phyloP scores from a whole-genome alignment of 768 basidiomycete species.

The Lentinula aciculospora region DNA sequence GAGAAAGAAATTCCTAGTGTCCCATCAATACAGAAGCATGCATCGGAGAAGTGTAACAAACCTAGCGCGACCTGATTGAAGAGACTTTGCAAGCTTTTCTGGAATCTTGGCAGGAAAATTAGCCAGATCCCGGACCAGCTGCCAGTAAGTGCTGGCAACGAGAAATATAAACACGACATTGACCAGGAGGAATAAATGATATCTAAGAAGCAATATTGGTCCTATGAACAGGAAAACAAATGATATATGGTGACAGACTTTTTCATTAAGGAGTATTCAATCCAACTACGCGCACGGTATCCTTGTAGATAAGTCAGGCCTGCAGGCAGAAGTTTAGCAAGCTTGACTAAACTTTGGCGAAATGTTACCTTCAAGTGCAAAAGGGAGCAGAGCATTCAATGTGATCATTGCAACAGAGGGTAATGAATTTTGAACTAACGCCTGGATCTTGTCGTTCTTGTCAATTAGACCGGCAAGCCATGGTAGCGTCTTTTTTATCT shows the following conservation, averaged over 20 bases:
- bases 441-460: slow-evolving; percentile 69
- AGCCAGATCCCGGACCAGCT: slow-evolving; percentile 85
- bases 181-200: slow-evolving; percentile 87
- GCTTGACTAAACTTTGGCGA: neutral
- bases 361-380: slow-evolving; percentile 73
- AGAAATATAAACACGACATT: slow-evolving; percentile 96
- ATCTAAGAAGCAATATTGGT: slow-evolving; percentile 41
- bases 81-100: slow-evolving; percentile 81
- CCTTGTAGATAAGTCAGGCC: slow-evolving; percentile 89
- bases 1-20: slow-evolving; percentile 69
- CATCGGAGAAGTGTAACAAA: slow-evolving; percentile 18
- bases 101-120: slow-evolving; percentile 93
- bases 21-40: slow-evolving; percentile 5
- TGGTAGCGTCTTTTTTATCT: slow-evolving; percentile 87
- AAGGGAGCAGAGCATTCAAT: slow-evolving; percentile 85
- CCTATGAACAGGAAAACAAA: slow-evolving; percentile 6
- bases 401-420: slow-evolving; percentile 88
- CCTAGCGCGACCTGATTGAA: slow-evolving; percentile 75
- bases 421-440: slow-evolving; percentile 91
- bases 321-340: slow-evolving; percentile 13
- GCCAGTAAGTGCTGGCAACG: slow-evolving; percentile 87
- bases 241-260: slow-evolving; percentile 51
- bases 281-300: slow-evolving; percentile 82
- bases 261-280: slow-evolving; percentile 87
- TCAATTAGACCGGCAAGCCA: slow-evolving; percentile 87